Base-by-base conservation (phyloP, 176 grass and related monocot genomes). In the Cocos nucifera region DNA sequence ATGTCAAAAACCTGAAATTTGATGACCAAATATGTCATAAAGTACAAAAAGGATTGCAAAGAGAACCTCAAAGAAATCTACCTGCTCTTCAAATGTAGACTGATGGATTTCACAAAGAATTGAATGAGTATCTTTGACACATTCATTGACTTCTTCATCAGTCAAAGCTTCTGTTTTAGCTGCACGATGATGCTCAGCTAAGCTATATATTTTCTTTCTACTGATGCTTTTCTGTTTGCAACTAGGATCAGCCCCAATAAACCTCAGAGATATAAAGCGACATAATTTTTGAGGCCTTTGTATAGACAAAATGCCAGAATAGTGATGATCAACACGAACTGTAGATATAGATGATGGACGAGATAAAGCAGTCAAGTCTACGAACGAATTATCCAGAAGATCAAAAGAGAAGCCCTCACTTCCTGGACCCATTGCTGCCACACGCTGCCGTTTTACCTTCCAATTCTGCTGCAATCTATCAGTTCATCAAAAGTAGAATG, bases 381-480 rank as follows among this genome's bases (percentile, higher is more conserved):
- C 63, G 7, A 77, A 78, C 71, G 70, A 78, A 77, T 54, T 83
- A 66, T 97, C 92, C 15, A 75, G 50, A 20, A 91, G 69, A 80
- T 97, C 92, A 75, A 97, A 91, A 66, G 77, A 77, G 78, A 91
- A 85, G 53, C 78, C 72, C 25, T 91, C 87, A 56, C 63, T 90
- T 63, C 65, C 69, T 56, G 70, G 59, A 39, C 59, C 27, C 44
- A 14, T 35, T 49, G 70, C 50, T 66, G 69, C 78, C 56, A 77
- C 19, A 49, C 84, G 84, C 22, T 88, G 92, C 49, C 87, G 65
- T 74, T 97, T 91, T 56, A 97, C 87, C 82, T 97, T 97, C 92
- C 92, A 97, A 58, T 88, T 85, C 78, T 97, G 83, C 63, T 97
- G 92, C 78, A 97, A 78, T 30, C 92, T 97, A 72, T 53, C 12